Base-by-base conservation (phyloP, 2,329 filamentous ascomycete genomes). In the Penicillium expansum region DNA sequence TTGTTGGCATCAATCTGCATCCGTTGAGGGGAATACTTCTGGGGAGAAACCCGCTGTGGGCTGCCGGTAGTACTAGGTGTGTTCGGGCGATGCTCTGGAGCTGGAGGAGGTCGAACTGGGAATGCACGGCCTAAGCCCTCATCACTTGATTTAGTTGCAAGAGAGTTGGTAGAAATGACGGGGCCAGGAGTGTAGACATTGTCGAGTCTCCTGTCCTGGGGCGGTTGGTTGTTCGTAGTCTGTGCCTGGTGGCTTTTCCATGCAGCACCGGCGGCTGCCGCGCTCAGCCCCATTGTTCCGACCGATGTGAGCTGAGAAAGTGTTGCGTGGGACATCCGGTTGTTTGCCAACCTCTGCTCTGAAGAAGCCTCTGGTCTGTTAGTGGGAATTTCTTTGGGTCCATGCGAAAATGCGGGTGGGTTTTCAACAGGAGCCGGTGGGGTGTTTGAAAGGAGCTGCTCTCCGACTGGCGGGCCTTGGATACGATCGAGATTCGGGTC, bases 391-490 rank as follows among this genome's bases (percentile, higher is more conserved):
- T 88, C 83, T 58, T 88, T 85, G 13, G 92, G 85, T 37, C 83
- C 82, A 72, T 96, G 91, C 47, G 86, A 83, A 71, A 97, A 93
- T 11, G 85, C 86, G 3, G 93, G 93, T 1, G 93, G 92, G 6
- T 82, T 79, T 5, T 84, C 84, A 20, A 97, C 91, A 8, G 90
- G 90, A 63, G 90, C 88, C 1, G 90, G 90, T 6, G 89, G 85
- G 33, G 82, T 80, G 71, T 85, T 80, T 56, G 79, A 67, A 32
- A 69, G 66, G 51, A 76, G 63, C 27, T 73, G 72, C n/a, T 74
- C 68, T 38, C 76, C 63, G 48, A 72, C 71, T 16, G 65, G 58
- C 9, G 65, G 65, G 22, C 62, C 49, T 27, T 55, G 45, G 18
- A 60, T 32, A n/a, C 56, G 30, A 10, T 35, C 52, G n/a, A 57